Evolutionary conservation across 352 stramenopile genomes (phyloP).

Genomic region (Pythium scleroteichum): DNA sequence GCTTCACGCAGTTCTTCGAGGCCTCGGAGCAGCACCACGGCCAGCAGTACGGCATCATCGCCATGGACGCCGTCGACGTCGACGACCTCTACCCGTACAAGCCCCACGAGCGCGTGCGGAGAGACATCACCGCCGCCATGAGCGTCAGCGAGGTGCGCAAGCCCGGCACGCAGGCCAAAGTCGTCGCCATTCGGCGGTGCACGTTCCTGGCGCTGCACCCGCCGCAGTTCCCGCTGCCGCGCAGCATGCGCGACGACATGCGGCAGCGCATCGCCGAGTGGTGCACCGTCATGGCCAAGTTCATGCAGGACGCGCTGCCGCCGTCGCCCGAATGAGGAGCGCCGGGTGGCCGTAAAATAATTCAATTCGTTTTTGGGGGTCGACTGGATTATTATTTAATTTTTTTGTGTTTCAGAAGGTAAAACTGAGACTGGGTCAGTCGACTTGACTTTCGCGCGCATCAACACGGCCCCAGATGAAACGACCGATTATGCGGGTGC

Average conservation of each 20-base stretch:
- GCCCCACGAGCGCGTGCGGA: conserved; percentile 30
- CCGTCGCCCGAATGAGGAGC: background rate
- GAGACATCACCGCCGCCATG: conserved; percentile 29
- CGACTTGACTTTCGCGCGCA: background rate
- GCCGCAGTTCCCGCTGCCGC: conserved; percentile 15
- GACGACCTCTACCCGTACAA: conserved; percentile 55
- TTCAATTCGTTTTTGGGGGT: background rate
- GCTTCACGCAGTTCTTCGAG: conserved; percentile 35
- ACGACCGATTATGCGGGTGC: background rate
- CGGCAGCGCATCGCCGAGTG: conserved; percentile 11
- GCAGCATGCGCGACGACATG: conserved; percentile 5
- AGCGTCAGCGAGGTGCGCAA: conserved; percentile 14
- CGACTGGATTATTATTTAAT: too few relatives aligned
- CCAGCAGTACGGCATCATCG: conserved; percentile 33
- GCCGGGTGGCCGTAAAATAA: background rate
- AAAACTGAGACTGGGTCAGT: background rate
- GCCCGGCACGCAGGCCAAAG: background rate
- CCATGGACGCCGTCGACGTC: conserved; percentile 10
- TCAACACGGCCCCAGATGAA: background rate
- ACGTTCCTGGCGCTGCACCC: conserved; percentile 14
- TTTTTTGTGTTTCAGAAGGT: background rate
- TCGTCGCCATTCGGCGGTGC: conserved; percentile 19
- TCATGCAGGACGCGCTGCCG: conserved; percentile 11
- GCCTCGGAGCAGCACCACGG: conserved; percentile 18
- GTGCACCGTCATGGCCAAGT: conserved; percentile 17